Evolutionary conservation across 129 eudicot species (phyloP).

Genomic region (Pittosporum tobira): DNA sequence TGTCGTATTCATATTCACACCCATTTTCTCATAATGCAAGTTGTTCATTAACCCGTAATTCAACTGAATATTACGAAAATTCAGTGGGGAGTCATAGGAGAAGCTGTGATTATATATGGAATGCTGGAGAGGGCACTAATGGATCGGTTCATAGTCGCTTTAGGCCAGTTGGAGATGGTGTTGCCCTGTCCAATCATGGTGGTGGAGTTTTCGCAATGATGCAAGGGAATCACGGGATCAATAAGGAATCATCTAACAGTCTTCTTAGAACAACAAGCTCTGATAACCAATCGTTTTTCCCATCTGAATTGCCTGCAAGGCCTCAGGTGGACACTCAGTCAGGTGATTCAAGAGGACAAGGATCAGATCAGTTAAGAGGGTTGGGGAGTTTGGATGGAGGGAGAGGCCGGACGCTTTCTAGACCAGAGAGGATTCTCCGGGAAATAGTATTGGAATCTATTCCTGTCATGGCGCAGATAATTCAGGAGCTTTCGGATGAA

Average conservation of each 20-base stretch:
- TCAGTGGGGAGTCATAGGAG: conserved; percentile 70
- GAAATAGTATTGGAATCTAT: conserved; percentile 73
- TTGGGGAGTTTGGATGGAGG: conserved; percentile 49
- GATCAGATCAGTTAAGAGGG: conserved; percentile 41
- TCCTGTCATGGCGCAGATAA: conserved; percentile 59
- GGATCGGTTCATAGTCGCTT: conserved; percentile 92
- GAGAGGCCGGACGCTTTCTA: conserved; percentile 33
- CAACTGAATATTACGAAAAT: conserved; percentile 61
- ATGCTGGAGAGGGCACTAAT: conserved; percentile 86
- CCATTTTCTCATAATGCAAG: conserved; percentile 79
- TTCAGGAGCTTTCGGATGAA: conserved; percentile 69
- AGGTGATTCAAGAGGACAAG: conserved; percentile 56
- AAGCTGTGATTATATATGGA: conserved; percentile 76
- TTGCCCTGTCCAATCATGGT: conserved; percentile 38
- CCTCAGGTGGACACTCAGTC: conserved; percentile 54
- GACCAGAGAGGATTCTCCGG: conserved; percentile 69
- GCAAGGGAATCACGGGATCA: conserved; percentile 29
- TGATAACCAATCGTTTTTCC: conserved; percentile 56
- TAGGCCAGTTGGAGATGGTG: conserved; percentile 90
- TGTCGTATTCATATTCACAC: conserved; percentile 67
- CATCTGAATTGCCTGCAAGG: conserved; percentile 82
- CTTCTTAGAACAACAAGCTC: conserved; percentile 36
- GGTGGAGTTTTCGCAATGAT: conserved; percentile 28
- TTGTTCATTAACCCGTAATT: conserved; percentile 74
- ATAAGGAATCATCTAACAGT: conserved; percentile 29